A percentile compares a stretch with the other conserved stretches of the same genome.
Evolutionary conservation across 768 basidiomycete genomes (phyloP).

Genomic region (Mycena polygramma): DNA sequence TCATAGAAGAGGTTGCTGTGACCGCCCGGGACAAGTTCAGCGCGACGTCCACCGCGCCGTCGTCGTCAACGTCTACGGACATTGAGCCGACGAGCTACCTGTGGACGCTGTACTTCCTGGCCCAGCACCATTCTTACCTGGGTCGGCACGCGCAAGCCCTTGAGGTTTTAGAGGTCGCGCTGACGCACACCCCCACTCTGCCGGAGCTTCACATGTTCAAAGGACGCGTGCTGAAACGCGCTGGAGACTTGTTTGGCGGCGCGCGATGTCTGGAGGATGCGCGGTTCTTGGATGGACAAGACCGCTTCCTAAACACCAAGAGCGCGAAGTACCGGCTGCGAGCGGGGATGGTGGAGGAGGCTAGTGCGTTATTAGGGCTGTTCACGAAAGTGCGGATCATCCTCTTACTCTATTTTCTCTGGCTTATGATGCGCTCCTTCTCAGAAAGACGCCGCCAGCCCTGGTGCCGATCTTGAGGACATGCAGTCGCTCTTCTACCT

Average conservation of each 20-base stretch:
- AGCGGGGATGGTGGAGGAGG: slow-evolving; percentile 85
- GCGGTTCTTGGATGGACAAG: slow-evolving; percentile 89
- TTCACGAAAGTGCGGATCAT: slow-evolving; percentile 87
- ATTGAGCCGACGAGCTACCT: slow-evolving; percentile 86
- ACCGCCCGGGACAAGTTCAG: slow-evolving; percentile 55
- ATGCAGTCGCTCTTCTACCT: slow-evolving; percentile 96
- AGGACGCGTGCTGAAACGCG: slow-evolving; percentile 88
- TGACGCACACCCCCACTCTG: slow-evolving; percentile 91
- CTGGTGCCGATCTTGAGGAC: slow-evolving; percentile 88
- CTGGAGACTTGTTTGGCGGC: slow-evolving; percentile 84
- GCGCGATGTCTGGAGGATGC: slow-evolving; percentile 86
- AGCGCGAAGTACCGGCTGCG: slow-evolving; percentile 90
- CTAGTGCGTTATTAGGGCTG: slow-evolving; percentile 78
- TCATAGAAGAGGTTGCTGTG: slow-evolving; percentile 80
- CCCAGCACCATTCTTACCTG: slow-evolving; percentile 86
- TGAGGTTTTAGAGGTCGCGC: slow-evolving; percentile 71
- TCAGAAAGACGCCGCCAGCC: slow-evolving; percentile 87
- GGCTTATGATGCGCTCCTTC: background rate
- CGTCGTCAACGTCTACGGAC: slow-evolving; percentile 41
- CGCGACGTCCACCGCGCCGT: slow-evolving; percentile 29
- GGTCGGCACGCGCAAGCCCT: slow-evolving; percentile 67
- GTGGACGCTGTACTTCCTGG: slow-evolving; percentile 96
- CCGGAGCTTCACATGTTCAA: slow-evolving; percentile 90
- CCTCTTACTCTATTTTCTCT: background rate
- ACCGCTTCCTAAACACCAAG: slow-evolving; percentile 95